Percentiles rank a stretch among this genome's conserved stretches.
Conservation (phyloP, 495 filamentous ascomycete genomes). For the Aspergillus asperescens region DNA sequence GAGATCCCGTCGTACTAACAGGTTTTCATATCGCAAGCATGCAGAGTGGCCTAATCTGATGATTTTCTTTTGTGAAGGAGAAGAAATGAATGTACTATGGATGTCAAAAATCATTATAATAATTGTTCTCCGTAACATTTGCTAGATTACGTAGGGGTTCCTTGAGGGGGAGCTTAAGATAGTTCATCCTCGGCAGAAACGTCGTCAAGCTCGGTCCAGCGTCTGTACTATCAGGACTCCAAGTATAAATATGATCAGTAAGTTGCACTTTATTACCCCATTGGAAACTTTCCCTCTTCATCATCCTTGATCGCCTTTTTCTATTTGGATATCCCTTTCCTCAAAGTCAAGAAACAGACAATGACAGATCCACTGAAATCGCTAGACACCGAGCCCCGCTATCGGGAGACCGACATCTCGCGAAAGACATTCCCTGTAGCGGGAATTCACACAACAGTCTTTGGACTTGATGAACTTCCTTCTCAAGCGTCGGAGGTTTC, state of each 20-base stretch:
- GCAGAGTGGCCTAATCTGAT: no score
- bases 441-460: conserved; percentile 70
- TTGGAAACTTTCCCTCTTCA: not conserved
- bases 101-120: no score
- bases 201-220: not conserved
- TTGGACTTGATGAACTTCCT: conserved; percentile 70
- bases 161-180: no score
- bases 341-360: not conserved
- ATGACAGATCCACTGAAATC: conserved; percentile 40
- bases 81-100: no score
- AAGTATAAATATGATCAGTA: not conserved
- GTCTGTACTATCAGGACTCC: not conserved
- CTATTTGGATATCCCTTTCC: not conserved
- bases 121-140: no score
- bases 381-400: conserved; percentile 21
- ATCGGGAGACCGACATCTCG: conserved; percentile 37
- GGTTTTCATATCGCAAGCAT: no score
- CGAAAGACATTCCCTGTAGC: conserved; percentile 58
- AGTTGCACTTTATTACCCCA: not conserved
- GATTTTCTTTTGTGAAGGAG: no score
- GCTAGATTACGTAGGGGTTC: no score
- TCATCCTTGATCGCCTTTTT: not conserved
- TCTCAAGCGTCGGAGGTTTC: conserved; percentile 48
- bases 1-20: no score
- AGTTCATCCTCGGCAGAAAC: conserved; percentile 3